A percentile compares a stretch with the other conserved stretches of the same genome.
Conservation (phyloP, 139 green algal species). For the Micromonas pusilla region DNA sequence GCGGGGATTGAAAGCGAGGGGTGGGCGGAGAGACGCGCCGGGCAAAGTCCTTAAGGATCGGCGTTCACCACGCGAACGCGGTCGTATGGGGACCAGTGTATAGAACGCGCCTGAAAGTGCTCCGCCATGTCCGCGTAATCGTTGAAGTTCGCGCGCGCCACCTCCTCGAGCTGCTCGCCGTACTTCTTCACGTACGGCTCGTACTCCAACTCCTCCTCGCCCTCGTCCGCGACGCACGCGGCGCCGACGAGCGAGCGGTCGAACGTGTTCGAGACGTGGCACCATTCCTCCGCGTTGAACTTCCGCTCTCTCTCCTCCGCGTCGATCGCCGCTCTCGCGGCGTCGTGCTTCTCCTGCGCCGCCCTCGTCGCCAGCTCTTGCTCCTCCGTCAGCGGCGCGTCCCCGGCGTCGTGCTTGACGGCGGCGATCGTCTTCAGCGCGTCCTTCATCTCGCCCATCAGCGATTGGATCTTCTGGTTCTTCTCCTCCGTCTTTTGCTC, state of each 20-base stretch:
- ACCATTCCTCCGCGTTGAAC: conserved; percentile 25
- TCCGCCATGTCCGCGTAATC: conserved; percentile 1
- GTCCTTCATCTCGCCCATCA: neutral
- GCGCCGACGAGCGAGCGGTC: neutral
- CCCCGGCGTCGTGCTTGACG: neutral
- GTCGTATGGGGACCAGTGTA: neutral
- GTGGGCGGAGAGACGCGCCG: no score
- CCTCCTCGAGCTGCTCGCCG: neutral
- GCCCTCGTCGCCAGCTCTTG: neutral
- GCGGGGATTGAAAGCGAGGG: no score
- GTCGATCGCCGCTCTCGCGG: neutral
- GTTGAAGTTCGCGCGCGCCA: neutral
- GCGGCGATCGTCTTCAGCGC: neutral
- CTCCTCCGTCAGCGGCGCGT: neutral
- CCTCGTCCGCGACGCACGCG: neutral
- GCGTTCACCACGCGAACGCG: no score
- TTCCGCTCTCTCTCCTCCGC: neutral
- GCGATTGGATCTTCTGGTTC: neutral
- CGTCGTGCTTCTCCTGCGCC: neutral
- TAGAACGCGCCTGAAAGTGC: neutral
- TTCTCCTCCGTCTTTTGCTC: neutral
- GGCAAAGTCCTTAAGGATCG: no score
- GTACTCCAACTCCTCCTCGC: conserved; percentile 10
- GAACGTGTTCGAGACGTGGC: neutral
- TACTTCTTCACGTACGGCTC: conserved; percentile 8